Conservation (phyloP, 345 rosid genomes). For the Murraya koenigii region DNA sequence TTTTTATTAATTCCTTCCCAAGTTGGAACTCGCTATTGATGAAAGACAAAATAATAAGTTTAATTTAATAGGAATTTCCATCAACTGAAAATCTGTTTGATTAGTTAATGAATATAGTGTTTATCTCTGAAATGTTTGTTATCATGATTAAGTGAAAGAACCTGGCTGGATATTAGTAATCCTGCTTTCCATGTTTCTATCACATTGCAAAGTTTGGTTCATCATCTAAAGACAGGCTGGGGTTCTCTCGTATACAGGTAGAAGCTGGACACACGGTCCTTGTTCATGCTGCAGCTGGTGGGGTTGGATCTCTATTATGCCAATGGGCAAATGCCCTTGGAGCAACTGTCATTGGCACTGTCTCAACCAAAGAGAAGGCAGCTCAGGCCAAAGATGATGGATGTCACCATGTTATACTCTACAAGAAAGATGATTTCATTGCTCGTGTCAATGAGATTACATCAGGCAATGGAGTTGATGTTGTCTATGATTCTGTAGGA, state of each 20-base stretch:
- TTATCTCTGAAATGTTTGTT: neutral
- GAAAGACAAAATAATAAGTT: neutral
- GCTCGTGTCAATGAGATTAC: slow-evolving; percentile 74
- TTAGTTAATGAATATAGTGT: neutral
- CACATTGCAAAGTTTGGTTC: neutral
- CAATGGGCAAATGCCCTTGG: slow-evolving; percentile 93
- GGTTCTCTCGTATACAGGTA: slow-evolving; percentile 39
- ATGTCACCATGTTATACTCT: slow-evolving; percentile 76
- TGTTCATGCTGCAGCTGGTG: slow-evolving; percentile 96
- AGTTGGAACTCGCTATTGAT: neutral
- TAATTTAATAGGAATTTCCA: neutral
- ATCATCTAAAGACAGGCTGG: neutral
- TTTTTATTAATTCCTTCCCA: too few species aligned
- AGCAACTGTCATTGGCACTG: slow-evolving; percentile 84
- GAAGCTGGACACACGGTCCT: slow-evolving; percentile 73
- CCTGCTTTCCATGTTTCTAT: neutral
- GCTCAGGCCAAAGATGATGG: slow-evolving; percentile 94
- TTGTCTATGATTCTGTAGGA: slow-evolving; percentile 90
- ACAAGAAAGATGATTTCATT: slow-evolving; percentile 81
- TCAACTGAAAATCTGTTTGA: neutral
- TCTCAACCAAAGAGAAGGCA: slow-evolving; percentile 83
- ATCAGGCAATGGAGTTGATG: slow-evolving; percentile 77
- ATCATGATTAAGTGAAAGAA: neutral
- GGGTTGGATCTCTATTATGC: slow-evolving; percentile 87
- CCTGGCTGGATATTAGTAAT: neutral